Conservation (phyloP, 345 rosid genomes). For the Zanthoxylum bungeanum region DNA sequence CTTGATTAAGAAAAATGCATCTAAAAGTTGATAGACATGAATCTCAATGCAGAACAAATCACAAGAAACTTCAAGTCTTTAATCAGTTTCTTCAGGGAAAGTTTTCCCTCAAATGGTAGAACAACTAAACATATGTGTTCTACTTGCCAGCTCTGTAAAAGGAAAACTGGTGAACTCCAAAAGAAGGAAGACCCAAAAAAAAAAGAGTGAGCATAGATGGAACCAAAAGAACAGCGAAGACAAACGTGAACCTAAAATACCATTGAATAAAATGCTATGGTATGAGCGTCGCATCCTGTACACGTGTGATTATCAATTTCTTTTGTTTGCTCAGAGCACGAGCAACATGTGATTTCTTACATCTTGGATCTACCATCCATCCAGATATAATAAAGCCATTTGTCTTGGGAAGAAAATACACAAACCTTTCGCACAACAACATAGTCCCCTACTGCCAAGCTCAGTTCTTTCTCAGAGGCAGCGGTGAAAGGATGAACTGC, state of each 20-base stretch:
- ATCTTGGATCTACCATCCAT: conserved; percentile 3
- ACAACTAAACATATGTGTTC: background rate
- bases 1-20: background rate
- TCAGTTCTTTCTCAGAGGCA: conserved; percentile 87
- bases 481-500: conserved; percentile 63
- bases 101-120: background rate
- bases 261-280: background rate
- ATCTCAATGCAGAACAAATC: background rate
- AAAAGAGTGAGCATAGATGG: background rate
- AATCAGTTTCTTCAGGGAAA: background rate
- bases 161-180: background rate
- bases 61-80: background rate
- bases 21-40: background rate
- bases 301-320: background rate
- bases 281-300: background rate
- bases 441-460: conserved; percentile 78
- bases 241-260: too few species aligned
- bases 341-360: background rate
- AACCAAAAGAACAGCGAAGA: background rate
- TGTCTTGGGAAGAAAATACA: conserved; percentile 6
- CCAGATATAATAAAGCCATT: conserved; percentile 4
- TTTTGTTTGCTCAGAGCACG: background rate
- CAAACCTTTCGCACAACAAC: conserved; percentile 86
- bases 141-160: background rate
- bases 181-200: background rate